Percentiles rank a stretch among this genome's conserved stretches.
Evolutionary conservation across 306 rosid species (phyloP).

Genomic region (Corylus heterophylla): DNA sequence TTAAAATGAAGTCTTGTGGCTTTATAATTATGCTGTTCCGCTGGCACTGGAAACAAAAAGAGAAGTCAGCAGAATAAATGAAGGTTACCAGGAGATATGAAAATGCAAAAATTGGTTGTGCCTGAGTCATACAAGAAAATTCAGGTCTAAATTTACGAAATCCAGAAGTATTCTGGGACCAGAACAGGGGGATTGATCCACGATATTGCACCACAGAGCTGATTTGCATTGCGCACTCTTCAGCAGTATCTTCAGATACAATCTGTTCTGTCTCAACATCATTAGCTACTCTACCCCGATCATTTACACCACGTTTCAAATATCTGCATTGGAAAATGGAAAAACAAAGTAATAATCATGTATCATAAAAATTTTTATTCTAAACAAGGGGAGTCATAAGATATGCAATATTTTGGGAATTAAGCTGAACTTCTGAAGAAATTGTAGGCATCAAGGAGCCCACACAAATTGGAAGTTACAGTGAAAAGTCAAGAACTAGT

Average conservation of each 20-base stretch:
- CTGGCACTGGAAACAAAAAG: constrained; percentile 52
- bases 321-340: constrained; percentile 52
- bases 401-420: neutral
- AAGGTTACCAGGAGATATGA: constrained; percentile 13
- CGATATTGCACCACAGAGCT: constrained; percentile 90
- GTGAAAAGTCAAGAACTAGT: constrained; percentile 11
- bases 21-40: constrained; percentile 60
- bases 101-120: constrained; percentile 7
- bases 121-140: constrained; percentile 63
- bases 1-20: constrained; percentile 92
- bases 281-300: constrained; percentile 94
- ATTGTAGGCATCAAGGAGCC: constrained; percentile 10
- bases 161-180: constrained; percentile 91
- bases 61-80: constrained; percentile 26
- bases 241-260: constrained; percentile 55
- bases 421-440: neutral
- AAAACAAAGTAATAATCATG: constrained; percentile 22
- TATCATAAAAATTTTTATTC: constrained; percentile 11
- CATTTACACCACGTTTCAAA: constrained; percentile 92
- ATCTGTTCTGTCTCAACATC: constrained; percentile 98
- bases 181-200: constrained; percentile 95
- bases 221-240: constrained; percentile 66
- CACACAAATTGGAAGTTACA: neutral
- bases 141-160: constrained; percentile 75
- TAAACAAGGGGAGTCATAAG: neutral